Conservation (phyloP, 495 filamentous ascomycete species). For the Rhizodiscina lignyota region DNA sequence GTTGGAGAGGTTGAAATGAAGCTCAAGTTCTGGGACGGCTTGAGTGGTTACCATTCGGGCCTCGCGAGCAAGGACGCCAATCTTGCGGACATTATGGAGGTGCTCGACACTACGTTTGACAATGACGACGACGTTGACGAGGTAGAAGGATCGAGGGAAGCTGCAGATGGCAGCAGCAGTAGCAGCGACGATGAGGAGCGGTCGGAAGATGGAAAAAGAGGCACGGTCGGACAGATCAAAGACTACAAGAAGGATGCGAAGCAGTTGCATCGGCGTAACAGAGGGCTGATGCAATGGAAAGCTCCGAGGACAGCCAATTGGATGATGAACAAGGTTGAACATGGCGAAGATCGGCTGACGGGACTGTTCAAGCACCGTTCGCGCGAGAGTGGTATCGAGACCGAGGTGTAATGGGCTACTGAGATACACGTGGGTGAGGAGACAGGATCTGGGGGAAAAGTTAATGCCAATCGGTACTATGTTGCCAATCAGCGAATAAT, state of each 20-base stretch:
- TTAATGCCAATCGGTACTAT: too few relatives aligned
- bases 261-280: conserved; percentile 25
- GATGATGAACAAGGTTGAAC: conserved; percentile 1
- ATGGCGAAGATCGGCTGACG: background rate
- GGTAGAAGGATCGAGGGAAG: too few relatives aligned
- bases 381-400: background rate
- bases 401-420: conserved; percentile 1
- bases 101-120: conserved; percentile 43
- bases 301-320: conserved; percentile 1
- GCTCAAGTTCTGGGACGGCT: conserved; percentile 37
- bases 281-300: conserved; percentile 32
- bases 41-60: conserved; percentile 37
- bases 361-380: conserved; percentile 1
- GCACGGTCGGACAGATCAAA: conserved; percentile 22
- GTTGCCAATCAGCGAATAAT: too few relatives aligned
- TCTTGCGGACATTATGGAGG: conserved; percentile 42
- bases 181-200: conserved; percentile 2
- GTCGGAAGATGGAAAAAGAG: conserved; percentile 18
- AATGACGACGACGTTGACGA: conserved; percentile 18
- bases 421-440: too few relatives aligned
- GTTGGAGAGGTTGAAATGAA: conserved; percentile 38
- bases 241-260: conserved; percentile 26
- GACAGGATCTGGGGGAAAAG: too few relatives aligned
- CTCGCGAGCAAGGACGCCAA: conserved; percentile 33
- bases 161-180: conserved; percentile 1